phyloP scores from a whole-genome alignment of 2,329 filamentous ascomycete species.

The Penicillium sp. region DNA sequence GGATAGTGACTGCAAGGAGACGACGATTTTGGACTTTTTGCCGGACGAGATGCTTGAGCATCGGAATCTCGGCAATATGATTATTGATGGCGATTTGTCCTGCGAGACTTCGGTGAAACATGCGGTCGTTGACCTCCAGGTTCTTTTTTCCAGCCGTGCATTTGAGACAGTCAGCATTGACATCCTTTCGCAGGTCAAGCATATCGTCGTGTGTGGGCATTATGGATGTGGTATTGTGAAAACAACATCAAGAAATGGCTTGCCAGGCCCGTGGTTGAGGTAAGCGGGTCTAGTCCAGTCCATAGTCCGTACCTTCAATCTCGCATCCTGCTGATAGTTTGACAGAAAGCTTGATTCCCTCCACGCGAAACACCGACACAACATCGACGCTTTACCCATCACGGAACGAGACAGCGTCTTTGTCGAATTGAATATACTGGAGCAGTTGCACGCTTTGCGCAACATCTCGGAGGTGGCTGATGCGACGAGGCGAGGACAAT shows the following conservation, averaged over 20 bases:
- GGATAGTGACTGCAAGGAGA: slow-evolving; percentile 21
- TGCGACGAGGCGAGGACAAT: slow-evolving; percentile 7
- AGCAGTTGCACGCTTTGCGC: slow-evolving; percentile 19
- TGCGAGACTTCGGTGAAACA: slow-evolving; percentile 20
- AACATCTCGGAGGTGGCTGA: slow-evolving; percentile 15
- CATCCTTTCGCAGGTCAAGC: slow-evolving; percentile 5
- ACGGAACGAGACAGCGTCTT: slow-evolving; percentile 16
- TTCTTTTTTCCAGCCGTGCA: too few species aligned
- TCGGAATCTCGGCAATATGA: slow-evolving; percentile 24
- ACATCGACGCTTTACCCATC: slow-evolving; percentile 11
- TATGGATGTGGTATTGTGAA: slow-evolving; percentile 23
- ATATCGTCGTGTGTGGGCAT: slow-evolving; percentile 26
- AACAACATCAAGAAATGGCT: slow-evolving; percentile 11
- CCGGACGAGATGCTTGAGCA: slow-evolving; percentile 21
- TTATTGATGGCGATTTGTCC: slow-evolving; percentile 24
- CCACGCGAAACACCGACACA: slow-evolving; percentile 8
- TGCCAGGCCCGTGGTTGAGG: slow-evolving; percentile 23
- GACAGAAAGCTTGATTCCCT: slow-evolving; percentile 20
- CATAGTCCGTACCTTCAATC: too few species aligned
- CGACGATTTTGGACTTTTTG: slow-evolving; percentile 10
- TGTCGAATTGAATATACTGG: slow-evolving; percentile 24
- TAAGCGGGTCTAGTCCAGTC: not conserved
- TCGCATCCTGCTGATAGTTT: not conserved
- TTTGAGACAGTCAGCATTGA: too few species aligned
- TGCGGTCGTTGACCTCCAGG: slow-evolving; percentile 14